Evolutionary conservation across 495 filamentous ascomycete species (phyloP), one percentile per base, ranked within the genome.

Genomic region (Podospora appendiculata): DNA sequence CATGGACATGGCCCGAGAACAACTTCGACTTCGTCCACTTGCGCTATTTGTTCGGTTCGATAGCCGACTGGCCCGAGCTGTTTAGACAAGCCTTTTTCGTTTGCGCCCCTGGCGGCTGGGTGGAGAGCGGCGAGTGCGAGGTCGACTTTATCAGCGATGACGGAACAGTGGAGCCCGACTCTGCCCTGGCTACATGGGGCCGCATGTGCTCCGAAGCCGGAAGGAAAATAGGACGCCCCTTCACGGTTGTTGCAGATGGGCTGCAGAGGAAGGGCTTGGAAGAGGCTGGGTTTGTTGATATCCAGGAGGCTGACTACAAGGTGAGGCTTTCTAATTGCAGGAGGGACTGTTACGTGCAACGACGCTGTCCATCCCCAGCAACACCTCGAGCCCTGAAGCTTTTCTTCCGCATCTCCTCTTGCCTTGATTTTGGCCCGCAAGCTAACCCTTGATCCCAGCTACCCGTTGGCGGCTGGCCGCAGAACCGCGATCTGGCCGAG

Each of bases 11-110:
- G 58, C 55, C 68, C 9, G 62, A 66, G 5, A 64, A 78, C 41
- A 51, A 60, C 47, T 88, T 87, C 57, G 85, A 88, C 67, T 84
- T 80, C 54, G 73, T 88, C 46, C 82, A 87, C 65, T 70, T 80
- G 6, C 75, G 81, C 33, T 66, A 72, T 12, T 59, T 86, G 41
- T 73, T 75, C 47, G 80, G 78, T 18, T 72, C 69, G 18, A 70
- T 86, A 45, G 59, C 56, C 13, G 73, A 86, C 58, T 87, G 82
- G 81, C 64, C 69, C 5, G 62, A 54, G 17, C 68, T 70, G 2
- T 66, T 72, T 40, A 18, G 52, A 19, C 56, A 76, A 42, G 59
- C 56, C 7, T 71, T 61, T 50, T 46, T 44, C 2, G 50, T 58
- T 5, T 57, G 70, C 25, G 72, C 69, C 47, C 74, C 74, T 10